These are phyloP conservation scores for Coniochaeta hoffmannii DNA, from an alignment of 2,329 filamentous ascomycete species.

Conservation along the genomic window DNA sequence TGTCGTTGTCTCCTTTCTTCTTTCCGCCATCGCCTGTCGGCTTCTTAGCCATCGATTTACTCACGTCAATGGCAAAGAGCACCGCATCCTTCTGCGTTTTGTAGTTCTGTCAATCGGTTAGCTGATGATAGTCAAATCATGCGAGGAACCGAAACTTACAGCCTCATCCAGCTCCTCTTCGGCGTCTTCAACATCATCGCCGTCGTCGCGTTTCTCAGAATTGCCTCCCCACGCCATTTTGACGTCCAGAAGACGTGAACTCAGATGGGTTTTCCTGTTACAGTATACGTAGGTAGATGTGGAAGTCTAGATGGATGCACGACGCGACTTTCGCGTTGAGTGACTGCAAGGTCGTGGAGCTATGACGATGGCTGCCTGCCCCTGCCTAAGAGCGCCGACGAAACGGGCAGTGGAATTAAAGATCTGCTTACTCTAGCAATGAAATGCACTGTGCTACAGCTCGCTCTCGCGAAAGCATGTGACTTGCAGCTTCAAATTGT, in stretches of 20 bases:
- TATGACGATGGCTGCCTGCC: conserved; percentile 1
- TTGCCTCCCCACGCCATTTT: conserved; percentile 28
- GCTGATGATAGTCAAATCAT: background rate
- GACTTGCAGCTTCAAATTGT: background rate
- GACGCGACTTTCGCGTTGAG: background rate
- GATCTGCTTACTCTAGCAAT: background rate
- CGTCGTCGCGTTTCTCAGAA: conserved; percentile 40
- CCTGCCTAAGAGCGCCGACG: background rate
- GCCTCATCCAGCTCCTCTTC: conserved; percentile 45
- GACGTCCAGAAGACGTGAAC: background rate
- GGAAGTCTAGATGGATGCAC: background rate
- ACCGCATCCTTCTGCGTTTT: conserved; percentile 94
- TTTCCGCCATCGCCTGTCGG: conserved; percentile 61
- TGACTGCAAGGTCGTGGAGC: background rate
- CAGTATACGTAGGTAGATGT: background rate
- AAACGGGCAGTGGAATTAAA: background rate
- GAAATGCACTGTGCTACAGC: background rate
- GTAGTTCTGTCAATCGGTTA: conserved; percentile 55
- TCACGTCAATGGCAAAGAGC: conserved; percentile 92
- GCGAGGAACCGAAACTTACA: conserved; percentile 6
- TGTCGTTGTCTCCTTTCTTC: conserved; percentile 74
- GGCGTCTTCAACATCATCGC: conserved; percentile 59
- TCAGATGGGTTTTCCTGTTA: background rate
- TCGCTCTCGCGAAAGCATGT: background rate
- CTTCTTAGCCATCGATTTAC: conserved; percentile 71